These are phyloP conservation scores for Pseudogymnoascus sp. DNA, from an alignment of 2,329 filamentous ascomycete species.

Conservation along the genomic window DNA sequence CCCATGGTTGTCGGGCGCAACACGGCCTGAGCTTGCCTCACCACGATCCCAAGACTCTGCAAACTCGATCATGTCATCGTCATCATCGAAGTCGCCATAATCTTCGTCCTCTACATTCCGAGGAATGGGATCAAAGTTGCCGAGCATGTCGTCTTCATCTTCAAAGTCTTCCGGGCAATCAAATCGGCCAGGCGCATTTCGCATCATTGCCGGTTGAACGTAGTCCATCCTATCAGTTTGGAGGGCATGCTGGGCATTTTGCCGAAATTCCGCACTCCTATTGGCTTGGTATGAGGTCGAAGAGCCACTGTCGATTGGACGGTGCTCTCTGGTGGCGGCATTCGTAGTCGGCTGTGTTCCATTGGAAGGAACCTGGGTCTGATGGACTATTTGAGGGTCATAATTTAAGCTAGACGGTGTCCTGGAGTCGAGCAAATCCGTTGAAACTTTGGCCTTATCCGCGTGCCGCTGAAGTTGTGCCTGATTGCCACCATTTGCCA, in stretches of 20 bases:
- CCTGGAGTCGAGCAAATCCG: neutral
- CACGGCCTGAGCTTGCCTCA: slow-evolving; percentile 20
- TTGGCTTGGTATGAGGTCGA: neutral
- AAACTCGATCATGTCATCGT: slow-evolving; percentile 34
- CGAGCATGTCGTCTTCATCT: slow-evolving; percentile 20
- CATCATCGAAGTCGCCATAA: slow-evolving; percentile 27
- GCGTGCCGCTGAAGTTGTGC: neutral
- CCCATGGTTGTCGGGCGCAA: neutral
- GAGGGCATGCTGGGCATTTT: neutral
- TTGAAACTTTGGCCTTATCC: neutral
- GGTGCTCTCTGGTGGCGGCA: neutral
- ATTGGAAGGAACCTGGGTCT: slow-evolving; percentile 24
- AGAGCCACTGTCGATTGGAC: neutral
- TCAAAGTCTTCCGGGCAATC: slow-evolving; percentile 21
- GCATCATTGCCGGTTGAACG: neutral
- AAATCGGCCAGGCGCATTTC: neutral
- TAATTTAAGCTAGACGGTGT: slow-evolving; percentile 18
- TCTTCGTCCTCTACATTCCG: slow-evolving; percentile 17
- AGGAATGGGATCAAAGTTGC: slow-evolving; percentile 10
- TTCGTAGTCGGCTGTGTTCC: neutral
- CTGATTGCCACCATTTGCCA: neutral
- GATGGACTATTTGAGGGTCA: slow-evolving; percentile 26
- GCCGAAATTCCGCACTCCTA: neutral
- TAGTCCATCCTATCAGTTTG: neutral
- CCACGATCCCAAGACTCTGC: slow-evolving; percentile 36